Evolutionary conservation across 441 rosid genomes (phyloP), one percentile per base, ranked within the genome.

Genomic region (Theobroma grandiflorum): DNA sequence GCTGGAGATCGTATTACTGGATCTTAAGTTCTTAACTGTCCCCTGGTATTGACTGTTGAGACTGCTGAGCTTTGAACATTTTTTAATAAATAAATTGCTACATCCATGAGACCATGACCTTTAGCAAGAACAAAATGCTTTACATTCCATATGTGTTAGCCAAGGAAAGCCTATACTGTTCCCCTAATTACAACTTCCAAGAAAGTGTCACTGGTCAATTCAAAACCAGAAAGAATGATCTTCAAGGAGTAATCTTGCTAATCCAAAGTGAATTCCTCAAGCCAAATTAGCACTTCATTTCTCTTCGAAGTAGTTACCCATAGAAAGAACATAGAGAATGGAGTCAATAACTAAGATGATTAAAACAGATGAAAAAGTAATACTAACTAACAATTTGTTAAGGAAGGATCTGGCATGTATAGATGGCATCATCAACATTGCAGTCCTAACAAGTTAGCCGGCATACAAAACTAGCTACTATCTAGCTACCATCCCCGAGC

Each of bases 201-300:
- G 11, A 49, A 14, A 59, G 26, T n/a, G 50, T 11, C 49, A 38
- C 3, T 26, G 6, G 77, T 31, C 6, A 53, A 50, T 15, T 52
- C 64, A n/a, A 40, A 12, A 33, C 35, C 43, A 4, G 22, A 26
- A 67, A 45, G n/a, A 69, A n/a, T 31, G 38, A 49, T 52, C 47
- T 2, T 47, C 15, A 18, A 12, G 6, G 22, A 31, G 59, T 31
- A 8, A 15, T 72, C 18, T 37, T 53, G 59, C 73, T 86, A 87
- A 4, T 89, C 94, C 83, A 91, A 49, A 40, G 88, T 61, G 86
- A 90, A 93, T 5, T 93, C 96, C 71, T 93, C 93, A 14, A 92
- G 93, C 99, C 99, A 94, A 84, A 93, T 88, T 66, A 95, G 85
- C 80, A 94, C 96, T 88, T 94, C 97, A 61, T 94, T 95, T 88